Base-by-base conservation (phyloP, 2,329 filamentous ascomycete genomes). In the Phialophora verrucosa region DNA sequence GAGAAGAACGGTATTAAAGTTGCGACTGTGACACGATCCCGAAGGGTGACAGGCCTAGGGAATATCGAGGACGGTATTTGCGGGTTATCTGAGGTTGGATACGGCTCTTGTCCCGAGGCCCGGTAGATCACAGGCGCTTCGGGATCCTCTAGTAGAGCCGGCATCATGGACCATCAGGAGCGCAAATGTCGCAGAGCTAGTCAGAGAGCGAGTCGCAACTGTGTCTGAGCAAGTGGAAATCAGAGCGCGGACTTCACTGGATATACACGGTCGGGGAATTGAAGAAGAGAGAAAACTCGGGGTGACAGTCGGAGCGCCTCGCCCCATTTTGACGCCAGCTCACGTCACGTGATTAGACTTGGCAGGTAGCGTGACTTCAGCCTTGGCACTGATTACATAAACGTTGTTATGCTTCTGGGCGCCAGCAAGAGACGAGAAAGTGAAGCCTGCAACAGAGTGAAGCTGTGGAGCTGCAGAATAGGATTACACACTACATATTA, bases 1-100 rank as follows among this genome's bases (percentile, higher is more conserved):
- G 90, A 90, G 20, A 88, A 88, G 77, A 96, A 93, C 10, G 93
- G 93, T 59, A 96, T 85, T 53, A 96, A 84, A 1, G 92, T 96
- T 8, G 92, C 93, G 57, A 90, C 87, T 0, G 92, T 96, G 71
- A 93, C 89, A 58, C 92, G 87, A 78, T 96, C 92, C 69, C 92
- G 87, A 64, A 96, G 86, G 1, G 89, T 94, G 69, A 96, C 91
- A 78, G 91, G 90, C 69, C 89, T 88, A 53, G 91, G 89, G 23
- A 83, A 79, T 74, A 96, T 90, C 70, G 87, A 87, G 32, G 84
- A 77, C 58, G 92, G 91, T 58, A 94, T 83, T 58, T 87, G 81
- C 59, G 88, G 86, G 74, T 84, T 83, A 49, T 80, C 82, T 63
- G 87, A 84, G 70, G 86, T 83, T 71, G 90, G 88, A 74, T 85